A percentile compares a stretch with the other conserved stretches of the same genome.
Evolutionary conservation across 2,329 filamentous ascomycete species (phyloP).

Genomic region (Fusarium solani-melongenae): DNA sequence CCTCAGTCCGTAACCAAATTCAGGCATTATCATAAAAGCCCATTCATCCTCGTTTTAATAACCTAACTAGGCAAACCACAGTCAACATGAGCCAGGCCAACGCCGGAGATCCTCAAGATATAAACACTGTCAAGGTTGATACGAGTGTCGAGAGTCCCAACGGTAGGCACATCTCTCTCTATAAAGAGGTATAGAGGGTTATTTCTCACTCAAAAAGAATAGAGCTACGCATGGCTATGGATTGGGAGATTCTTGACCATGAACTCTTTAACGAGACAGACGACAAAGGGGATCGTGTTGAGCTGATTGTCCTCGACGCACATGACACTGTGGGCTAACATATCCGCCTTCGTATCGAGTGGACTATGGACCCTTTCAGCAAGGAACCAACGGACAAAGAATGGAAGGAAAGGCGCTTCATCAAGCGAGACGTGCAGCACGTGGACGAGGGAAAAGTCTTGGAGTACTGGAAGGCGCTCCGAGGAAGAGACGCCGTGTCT

Average conservation of each 20-base stretch:
- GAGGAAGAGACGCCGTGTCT: background rate
- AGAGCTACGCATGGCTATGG: background rate
- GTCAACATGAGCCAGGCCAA: background rate
- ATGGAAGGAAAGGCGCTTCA: background rate
- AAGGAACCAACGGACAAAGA: background rate
- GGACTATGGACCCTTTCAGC: background rate
- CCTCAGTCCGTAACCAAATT: background rate
- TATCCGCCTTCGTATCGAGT: background rate
- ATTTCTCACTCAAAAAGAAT: background rate
- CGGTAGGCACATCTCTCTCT: background rate
- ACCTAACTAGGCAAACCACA: background rate
- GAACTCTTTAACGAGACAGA: background rate
- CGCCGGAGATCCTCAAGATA: background rate
- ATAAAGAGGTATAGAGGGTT: background rate
- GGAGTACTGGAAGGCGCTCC: background rate
- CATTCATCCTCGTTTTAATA: background rate
- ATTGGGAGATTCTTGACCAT: background rate
- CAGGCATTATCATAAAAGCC: too few species aligned
- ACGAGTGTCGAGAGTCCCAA: background rate
- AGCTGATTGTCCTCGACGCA: background rate
- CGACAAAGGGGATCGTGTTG: background rate
- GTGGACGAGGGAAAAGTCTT: background rate
- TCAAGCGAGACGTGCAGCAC: background rate
- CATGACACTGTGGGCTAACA: background rate
- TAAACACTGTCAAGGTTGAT: background rate